Base-by-base conservation (phyloP, 2,329 filamentous ascomycete species). In the Rhynchosporium agropyri region DNA sequence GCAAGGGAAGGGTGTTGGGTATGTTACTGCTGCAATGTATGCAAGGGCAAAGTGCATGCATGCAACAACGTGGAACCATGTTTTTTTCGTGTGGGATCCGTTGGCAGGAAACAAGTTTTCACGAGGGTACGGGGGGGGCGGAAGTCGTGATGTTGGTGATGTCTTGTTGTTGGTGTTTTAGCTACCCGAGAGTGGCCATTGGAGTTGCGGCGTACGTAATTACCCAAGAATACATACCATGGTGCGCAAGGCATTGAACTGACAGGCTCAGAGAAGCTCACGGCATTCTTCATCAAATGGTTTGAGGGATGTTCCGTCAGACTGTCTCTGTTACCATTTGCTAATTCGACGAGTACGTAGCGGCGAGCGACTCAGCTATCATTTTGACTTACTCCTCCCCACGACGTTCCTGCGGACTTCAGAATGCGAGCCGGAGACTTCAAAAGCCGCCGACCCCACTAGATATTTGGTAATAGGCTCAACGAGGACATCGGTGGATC, bases 61-160 rank as follows among this genome's bases (percentile, higher is more conserved):
- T 42, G 51, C 36, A 54, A 54, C 33, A 40, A 40, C 36, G 33
- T 54, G n/a, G 9, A 54, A 54, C 51, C 51, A 54, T 53, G 51
- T 54, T 54, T 53, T 38, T 26, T 33, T 40, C 50, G 26, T 40
- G 33, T 31, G 29, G 46, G 26, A 29, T 31, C 46, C 26, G 13
- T 7, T 15, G 31, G 9, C 15, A 33, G 48, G 38, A 31, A 53
- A 20, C 38, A 6, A 6, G 7, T n/a, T 20, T 42, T 54, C 51
- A 54, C n/a, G 51, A 8, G 36, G 20, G 10, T 54, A 20, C 36
- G 36, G 36, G 33, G 33, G 20, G 20, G 20, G 20, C 7, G 13
- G 49, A 12, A 53, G 31, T 31, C 49, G 48, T 20, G 29, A 51
- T 36, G 28, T 36, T 51, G n/a, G 26, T 53, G 33, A 33, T 28